Evolutionary conservation across 1,284 basidiomycete genomes (phyloP).

Genomic region (Ceratobasidium sp.): DNA sequence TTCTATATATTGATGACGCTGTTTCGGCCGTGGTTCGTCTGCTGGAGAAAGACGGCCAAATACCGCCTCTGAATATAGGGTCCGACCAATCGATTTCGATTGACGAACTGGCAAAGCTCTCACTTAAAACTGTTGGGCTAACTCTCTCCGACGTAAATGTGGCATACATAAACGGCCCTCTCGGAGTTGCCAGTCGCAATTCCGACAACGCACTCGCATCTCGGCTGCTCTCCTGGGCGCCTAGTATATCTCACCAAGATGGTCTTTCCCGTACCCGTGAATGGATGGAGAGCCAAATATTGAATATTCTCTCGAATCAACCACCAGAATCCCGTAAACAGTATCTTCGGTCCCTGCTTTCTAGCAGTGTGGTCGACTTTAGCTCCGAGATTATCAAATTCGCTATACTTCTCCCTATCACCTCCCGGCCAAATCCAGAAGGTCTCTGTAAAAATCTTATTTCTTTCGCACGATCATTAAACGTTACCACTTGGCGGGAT

Average conservation of each 20-base stretch:
- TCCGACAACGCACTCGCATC: constrained; percentile 57
- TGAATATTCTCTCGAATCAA: neutral
- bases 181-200: constrained; percentile 61
- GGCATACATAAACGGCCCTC: constrained; percentile 49
- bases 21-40: constrained; percentile 59
- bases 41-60: constrained; percentile 49
- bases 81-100: constrained; percentile 58
- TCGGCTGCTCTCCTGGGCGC: constrained; percentile 55
- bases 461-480: constrained; percentile 56
- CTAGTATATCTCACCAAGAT: constrained; percentile 52
- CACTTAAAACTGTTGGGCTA: constrained; percentile 51
- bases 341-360: constrained; percentile 45
- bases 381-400: constrained; percentile 52
- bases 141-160: constrained; percentile 49
- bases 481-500: constrained; percentile 58
- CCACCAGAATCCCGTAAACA: neutral
- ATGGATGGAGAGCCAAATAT: constrained; percentile 59
- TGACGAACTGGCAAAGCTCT: constrained; percentile 55
- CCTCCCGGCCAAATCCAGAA: constrained; percentile 54
- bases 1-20: constrained; percentile 62
- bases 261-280: constrained; percentile 57
- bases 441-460: constrained; percentile 54
- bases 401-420: constrained; percentile 64
- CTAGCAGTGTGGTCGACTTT: constrained; percentile 55
- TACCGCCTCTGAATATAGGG: constrained; percentile 59